These are phyloP conservation scores for Xylariaceae sp. DNA, from an alignment of 2,329 filamentous ascomycete genomes.

Conservation along the genomic window DNA sequence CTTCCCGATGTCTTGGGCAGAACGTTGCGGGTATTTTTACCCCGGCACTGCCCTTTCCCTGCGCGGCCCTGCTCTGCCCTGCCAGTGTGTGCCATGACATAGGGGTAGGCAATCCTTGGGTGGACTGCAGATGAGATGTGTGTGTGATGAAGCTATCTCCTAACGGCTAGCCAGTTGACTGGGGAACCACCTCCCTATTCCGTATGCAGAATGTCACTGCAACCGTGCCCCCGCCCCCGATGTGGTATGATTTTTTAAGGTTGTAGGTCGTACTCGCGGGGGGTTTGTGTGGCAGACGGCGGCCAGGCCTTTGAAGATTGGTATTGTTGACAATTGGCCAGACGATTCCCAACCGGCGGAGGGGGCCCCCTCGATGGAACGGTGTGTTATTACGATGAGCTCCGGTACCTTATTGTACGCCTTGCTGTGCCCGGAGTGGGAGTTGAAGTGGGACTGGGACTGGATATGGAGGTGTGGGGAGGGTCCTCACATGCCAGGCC, in stretches of 20 bases:
- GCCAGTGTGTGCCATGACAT: too few relatives aligned
- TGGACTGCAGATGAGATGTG: too few relatives aligned
- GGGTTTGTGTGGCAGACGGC: background rate
- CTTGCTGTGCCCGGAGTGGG: too few relatives aligned
- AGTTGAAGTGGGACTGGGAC: too few relatives aligned
- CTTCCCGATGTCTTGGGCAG: background rate
- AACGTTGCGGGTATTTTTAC: background rate
- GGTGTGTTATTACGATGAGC: background rate
- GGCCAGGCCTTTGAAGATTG: background rate
- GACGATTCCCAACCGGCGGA: background rate
- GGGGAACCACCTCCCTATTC: background rate
- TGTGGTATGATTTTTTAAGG: background rate
- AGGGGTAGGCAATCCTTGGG: too few relatives aligned
- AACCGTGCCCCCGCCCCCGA: background rate
- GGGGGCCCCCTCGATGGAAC: background rate
- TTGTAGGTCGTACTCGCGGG: background rate
- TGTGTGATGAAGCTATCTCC: background rate
- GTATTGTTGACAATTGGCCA: background rate
- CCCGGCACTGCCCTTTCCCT: background rate
- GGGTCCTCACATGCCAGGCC: too few relatives aligned
- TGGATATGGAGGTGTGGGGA: too few relatives aligned
- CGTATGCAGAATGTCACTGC: background rate
- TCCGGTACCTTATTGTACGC: too few relatives aligned
- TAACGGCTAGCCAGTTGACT: background rate
- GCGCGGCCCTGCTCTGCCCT: background rate